phyloP scores from a whole-genome alignment of 1,139 yeast species.

The Geotrichum fermentans region DNA sequence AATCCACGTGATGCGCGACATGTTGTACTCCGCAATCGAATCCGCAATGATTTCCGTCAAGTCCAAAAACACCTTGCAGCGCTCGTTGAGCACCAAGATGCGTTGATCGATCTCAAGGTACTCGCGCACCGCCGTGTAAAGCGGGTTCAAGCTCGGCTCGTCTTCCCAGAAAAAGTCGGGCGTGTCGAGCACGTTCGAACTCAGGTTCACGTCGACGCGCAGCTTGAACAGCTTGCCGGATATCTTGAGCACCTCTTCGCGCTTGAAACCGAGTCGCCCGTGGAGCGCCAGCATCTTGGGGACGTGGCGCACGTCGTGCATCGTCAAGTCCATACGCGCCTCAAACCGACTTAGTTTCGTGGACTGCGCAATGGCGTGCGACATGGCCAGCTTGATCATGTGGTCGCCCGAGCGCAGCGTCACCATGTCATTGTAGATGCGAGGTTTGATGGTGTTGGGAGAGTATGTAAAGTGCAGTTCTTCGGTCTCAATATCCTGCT shows the following conservation, averaged over 20 bases:
- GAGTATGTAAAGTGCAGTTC: constrained; percentile 92
- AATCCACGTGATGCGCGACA: constrained; percentile 88
- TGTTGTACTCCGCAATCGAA: constrained; percentile 86
- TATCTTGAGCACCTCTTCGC: constrained; percentile 76
- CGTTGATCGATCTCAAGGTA: constrained; percentile 92
- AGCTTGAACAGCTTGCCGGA: constrained; percentile 89
- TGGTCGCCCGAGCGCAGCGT: constrained; percentile 89
- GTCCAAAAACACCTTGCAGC: constrained; percentile 90
- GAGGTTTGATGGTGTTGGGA: constrained; percentile 71
- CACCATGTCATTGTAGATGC: constrained; percentile 91
- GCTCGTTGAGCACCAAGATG: constrained; percentile 84
- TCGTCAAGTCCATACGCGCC: constrained; percentile 77
- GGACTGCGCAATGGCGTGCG: constrained; percentile 96
- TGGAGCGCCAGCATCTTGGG: constrained; percentile 89
- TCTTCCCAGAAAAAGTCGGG: constrained; percentile 96
- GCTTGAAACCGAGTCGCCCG: constrained; percentile 72
- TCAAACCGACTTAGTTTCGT: constrained; percentile 88
- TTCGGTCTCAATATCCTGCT: constrained; percentile 90
- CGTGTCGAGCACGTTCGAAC: constrained; percentile 86
- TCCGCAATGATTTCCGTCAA: constrained; percentile 90
- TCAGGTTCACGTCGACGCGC: constrained; percentile 86
- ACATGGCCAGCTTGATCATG: constrained; percentile 83
- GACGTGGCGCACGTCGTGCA: constrained; percentile 77
- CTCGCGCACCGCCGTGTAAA: constrained; percentile 84
- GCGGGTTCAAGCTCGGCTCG: constrained; percentile 91